phyloP scores from a whole-genome alignment of 768 basidiomycete genomes.

The Leccinum subgranulosum region DNA sequence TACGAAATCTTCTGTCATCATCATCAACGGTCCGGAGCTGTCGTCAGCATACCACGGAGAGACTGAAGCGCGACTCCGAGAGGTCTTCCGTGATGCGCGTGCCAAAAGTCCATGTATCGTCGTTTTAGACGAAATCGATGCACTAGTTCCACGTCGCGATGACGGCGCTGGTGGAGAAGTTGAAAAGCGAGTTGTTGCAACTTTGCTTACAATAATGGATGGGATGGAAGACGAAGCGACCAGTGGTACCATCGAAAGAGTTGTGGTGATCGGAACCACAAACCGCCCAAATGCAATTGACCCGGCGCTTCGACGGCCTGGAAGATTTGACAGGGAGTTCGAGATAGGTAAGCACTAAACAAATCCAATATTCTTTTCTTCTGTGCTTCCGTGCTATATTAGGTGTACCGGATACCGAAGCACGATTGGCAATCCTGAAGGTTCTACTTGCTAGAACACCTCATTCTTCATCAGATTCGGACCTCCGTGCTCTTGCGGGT shows the following conservation, averaged over 20 bases:
- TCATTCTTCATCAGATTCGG: slow-evolving; percentile 56
- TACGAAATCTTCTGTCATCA: slow-evolving; percentile 81
- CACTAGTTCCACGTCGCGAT: slow-evolving; percentile 86
- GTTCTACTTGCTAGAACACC: slow-evolving; percentile 83
- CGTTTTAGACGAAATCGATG: slow-evolving; percentile 94
- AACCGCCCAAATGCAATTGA: slow-evolving; percentile 96
- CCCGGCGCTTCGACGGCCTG: slow-evolving; percentile 85
- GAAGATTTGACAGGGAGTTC: slow-evolving; percentile 91
- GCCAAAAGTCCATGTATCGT: slow-evolving; percentile 86
- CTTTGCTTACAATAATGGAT: slow-evolving; percentile 90
- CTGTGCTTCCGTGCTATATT: slow-evolving; percentile 1
- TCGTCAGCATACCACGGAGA: slow-evolving; percentile 97
- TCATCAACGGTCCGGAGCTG: slow-evolving; percentile 93
- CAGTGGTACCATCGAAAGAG: slow-evolving; percentile 46
- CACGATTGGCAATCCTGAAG: slow-evolving; percentile 81
- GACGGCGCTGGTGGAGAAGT: slow-evolving; percentile 92
- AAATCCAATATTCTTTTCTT: slow-evolving; percentile 1
- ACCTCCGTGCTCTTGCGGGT: slow-evolving; percentile 65
- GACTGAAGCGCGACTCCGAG: slow-evolving; percentile 86
- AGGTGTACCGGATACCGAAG: slow-evolving; percentile 89
- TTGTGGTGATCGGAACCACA: slow-evolving; percentile 95
- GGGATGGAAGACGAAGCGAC: slow-evolving; percentile 62
- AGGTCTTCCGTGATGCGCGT: slow-evolving; percentile 84
- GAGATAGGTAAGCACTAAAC: slow-evolving; percentile 69
- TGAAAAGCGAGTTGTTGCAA: slow-evolving; percentile 94